Evolutionary conservation across 148 eudicot genomes (phyloP), one percentile per base, ranked within the genome.

Genomic region (Pouteria glomerata): DNA sequence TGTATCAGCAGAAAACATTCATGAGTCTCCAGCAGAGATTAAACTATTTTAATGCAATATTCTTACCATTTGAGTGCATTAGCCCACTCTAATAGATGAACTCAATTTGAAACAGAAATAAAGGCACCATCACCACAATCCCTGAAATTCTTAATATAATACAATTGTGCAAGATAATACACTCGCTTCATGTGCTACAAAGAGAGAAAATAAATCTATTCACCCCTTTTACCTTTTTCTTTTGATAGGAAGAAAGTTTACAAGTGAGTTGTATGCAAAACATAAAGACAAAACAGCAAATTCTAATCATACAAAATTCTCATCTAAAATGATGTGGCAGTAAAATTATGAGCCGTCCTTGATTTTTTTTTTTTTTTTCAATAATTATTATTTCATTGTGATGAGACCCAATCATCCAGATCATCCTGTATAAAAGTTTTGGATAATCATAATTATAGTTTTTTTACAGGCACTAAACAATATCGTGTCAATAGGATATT

Each of bases 51-150:
- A 18, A 21, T 63, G 29, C 67, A 34, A 33, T 18, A 19, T 8
- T 23, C 2, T 69, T 47, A 24, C 47, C 45, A 45, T 66, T 14
- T 24, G 37, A 35, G 31, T 44, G 37, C 8, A 75, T 11, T n/a
- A 65, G 35, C 24, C 50, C 39, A 74, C 33, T 60, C 42, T 51
- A 27, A 15, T 64, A 34, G 51, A 13, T 39, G 63, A 57, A 73
- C 60, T 23, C 31, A 39, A 56, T 35, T 26, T 37, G 35, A 35
- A n/a, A 68, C 33, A 45, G 67, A 15, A 19, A 0, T 2, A 48
- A 59, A 50, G 44, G n/a, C 44, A 66, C 24, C 16, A 19, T 18
- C 23, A 48, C 15, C 33, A 14, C 19, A 0, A 44, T 64, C 12
- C 16, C 48, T 62, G 12, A 37, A 62, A 21, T n/a, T 62, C 47